These are phyloP conservation scores for Knufia petricola DNA, from an alignment of 2,329 filamentous ascomycete species.

Conservation along the genomic window DNA sequence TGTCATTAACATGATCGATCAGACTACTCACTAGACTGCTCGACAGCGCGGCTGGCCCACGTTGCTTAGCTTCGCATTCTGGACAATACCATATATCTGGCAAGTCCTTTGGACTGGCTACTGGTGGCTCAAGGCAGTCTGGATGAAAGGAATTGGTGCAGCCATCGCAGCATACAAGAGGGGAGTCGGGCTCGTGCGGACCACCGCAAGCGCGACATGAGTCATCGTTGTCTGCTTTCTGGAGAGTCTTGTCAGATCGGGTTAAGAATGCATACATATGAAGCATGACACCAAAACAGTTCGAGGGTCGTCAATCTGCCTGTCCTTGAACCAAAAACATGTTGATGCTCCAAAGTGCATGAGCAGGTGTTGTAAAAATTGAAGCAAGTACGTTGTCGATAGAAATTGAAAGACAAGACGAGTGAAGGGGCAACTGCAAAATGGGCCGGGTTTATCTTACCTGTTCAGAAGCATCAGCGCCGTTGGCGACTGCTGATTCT, in stretches of 20 bases:
- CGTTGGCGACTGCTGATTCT: constrained; percentile 16
- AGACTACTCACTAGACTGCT: constrained; percentile 41
- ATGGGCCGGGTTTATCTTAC: constrained; percentile 33
- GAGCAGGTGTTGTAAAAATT: too few species aligned
- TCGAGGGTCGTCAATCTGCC: not conserved
- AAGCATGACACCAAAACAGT: not conserved
- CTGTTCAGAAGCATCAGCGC: constrained; percentile 33
- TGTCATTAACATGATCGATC: constrained; percentile 55
- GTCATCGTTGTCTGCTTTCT: constrained; percentile 66
- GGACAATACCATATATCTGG: constrained; percentile 78
- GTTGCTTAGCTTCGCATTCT: constrained; percentile 46
- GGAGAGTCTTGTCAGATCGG: constrained; percentile 2
- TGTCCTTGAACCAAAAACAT: not conserved
- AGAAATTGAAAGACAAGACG: constrained; percentile 2
- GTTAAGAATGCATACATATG: not conserved
- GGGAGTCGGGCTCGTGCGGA: too few species aligned
- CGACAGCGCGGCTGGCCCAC: constrained; percentile 36
- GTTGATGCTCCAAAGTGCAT: not conserved
- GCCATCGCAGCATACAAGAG: constrained; percentile 51
- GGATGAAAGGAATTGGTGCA: constrained; percentile 88
- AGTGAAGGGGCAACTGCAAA: constrained; percentile 11
- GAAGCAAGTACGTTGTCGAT: too few species aligned
- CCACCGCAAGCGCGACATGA: constrained; percentile 71
- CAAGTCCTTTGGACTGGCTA: constrained; percentile 51
- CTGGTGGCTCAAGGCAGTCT: constrained; percentile 72